Base-by-base conservation (phyloP, 176 grass and related monocot species). In the Oryza officinalis region DNA sequence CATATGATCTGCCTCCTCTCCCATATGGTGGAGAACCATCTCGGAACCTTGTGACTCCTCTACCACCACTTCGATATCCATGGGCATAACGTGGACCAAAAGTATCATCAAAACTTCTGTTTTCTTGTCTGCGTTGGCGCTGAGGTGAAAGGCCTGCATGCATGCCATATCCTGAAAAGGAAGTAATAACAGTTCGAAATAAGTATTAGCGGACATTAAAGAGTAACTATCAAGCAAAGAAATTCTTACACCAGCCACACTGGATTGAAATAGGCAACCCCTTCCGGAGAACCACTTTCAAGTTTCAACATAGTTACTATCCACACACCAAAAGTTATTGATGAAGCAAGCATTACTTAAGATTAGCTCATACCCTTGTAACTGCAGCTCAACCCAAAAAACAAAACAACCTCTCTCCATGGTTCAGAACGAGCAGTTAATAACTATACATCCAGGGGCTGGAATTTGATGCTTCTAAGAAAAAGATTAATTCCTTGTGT, bases 81-180 rank as follows among this genome's bases (percentile, higher is more conserved):
- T 84, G 91, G 31, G 79, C 33, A 50, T 80, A 87, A 17, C 31
- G 89, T 83, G 85, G 78, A 72, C 87, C 76, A 63, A 89, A 74
- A 71, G 69, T 64, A 52, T 72, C 70, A 80, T 97, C 74, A 75
- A 86, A 93, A 71, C 61, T 88, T 31, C 64, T 73, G 70, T 65
- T 65, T 71, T 90, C 91, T 59, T 63, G 44, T 78, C 91, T 77
- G 63, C 67, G 86, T 60, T 80, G 84, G 4, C 52, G 89, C 4
- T 80, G 88, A 79, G 93, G 78, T 14, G 86, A 96, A 70, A 91
- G 88, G 63, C 88, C 91, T 79, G 80, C 66, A 77, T 87, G 77
- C 82, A 92, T 88, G 72, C 43, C 80, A 89, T 87, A 90, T 84
- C 91, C 91, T 99, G 89, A 89, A 89, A 89, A 82, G 22, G 70